phyloP scores from a whole-genome alignment of 768 basidiomycete genomes.

The Pisolithus sp. region DNA sequence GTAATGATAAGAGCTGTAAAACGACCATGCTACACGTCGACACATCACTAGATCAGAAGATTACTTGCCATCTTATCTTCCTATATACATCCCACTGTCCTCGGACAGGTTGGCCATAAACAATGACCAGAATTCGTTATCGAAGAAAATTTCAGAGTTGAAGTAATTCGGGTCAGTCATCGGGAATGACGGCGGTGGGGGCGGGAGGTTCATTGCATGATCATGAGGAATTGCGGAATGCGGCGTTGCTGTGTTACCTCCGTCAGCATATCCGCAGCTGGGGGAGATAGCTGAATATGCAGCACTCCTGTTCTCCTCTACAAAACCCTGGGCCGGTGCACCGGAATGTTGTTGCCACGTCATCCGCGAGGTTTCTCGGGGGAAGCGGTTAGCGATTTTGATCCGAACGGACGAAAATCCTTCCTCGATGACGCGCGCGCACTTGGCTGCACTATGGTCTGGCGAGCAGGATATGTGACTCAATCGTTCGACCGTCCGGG shows the following conservation, averaged over 20 bases:
- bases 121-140: slow-evolving; percentile 38
- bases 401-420: slow-evolving; percentile 25
- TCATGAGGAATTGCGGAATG: neutral
- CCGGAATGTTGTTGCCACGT: slow-evolving; percentile 17
- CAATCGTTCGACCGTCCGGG: slow-evolving; percentile 30
- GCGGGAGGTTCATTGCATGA: slow-evolving; percentile 12
- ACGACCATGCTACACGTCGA: too few species aligned
- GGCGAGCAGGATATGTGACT: slow-evolving; percentile 29
- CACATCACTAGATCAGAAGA: neutral
- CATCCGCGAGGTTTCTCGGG: slow-evolving; percentile 17
- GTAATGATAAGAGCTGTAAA: too few species aligned
- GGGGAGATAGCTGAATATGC: neutral
- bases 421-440: slow-evolving; percentile 35
- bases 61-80: neutral
- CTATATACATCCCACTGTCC: slow-evolving; percentile 10
- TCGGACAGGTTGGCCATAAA: slow-evolving; percentile 33
- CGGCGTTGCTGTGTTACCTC: slow-evolving; percentile 1
- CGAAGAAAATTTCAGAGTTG: slow-evolving; percentile 35
- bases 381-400: slow-evolving; percentile 20
- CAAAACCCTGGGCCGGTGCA: slow-evolving; percentile 12
- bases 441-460: slow-evolving; percentile 37
- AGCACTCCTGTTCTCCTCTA: slow-evolving; percentile 2
- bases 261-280: slow-evolving; percentile 5
- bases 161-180: slow-evolving; percentile 27
- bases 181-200: slow-evolving; percentile 16